Base-by-base conservation (phyloP, 768 basidiomycete species). In the Termitomyces sp. region DNA sequence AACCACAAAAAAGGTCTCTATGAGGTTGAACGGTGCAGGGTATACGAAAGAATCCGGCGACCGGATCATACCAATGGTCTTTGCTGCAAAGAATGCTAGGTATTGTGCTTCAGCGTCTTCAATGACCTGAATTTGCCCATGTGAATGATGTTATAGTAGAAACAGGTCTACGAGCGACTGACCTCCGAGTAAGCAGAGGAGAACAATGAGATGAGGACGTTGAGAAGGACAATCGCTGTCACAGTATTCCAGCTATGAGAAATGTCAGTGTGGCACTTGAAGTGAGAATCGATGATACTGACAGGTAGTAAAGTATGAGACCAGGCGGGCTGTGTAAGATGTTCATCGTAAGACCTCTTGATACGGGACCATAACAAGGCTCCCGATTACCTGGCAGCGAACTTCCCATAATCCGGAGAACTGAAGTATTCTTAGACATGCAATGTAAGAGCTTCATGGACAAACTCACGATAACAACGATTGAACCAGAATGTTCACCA, bases 191-290 rank as follows among this genome's bases (percentile, higher is more conserved):
- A 96, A 0, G 94, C 93, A 49, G 93, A 91, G 17, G 94, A 86
- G 68, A 97, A 97, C 63, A 98, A 73, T n/a, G 94, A 97, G 63
- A 98, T 94, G 65, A 98, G 79, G 66, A 98, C 85, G 67, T 98
- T 98, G 68, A 97, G 81, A 49, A 97, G 78, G 53, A 98, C 82
- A 49, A 97, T 80, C 17, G 84, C 88, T 2, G 91, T 88, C 21
- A 85, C 80, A 53, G 91, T 80, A 71, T 87, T 93, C 93, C 92
- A 95, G 43, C 87, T 88, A 59, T 19, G 14, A 28, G 17, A 32
- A n/a, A 45, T 45, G 19, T 64, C 46, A 61, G 35, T 53, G 27
- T 21, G 50, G 40, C 21, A 25, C 16, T 35, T 16, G 10, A 9
- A 21, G 8, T 42, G 17, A 34, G 28, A 49, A 32, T 39, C 3